Evolutionary conservation across 768 basidiomycete genomes (phyloP).

Genomic region (Lactarius vividus): DNA sequence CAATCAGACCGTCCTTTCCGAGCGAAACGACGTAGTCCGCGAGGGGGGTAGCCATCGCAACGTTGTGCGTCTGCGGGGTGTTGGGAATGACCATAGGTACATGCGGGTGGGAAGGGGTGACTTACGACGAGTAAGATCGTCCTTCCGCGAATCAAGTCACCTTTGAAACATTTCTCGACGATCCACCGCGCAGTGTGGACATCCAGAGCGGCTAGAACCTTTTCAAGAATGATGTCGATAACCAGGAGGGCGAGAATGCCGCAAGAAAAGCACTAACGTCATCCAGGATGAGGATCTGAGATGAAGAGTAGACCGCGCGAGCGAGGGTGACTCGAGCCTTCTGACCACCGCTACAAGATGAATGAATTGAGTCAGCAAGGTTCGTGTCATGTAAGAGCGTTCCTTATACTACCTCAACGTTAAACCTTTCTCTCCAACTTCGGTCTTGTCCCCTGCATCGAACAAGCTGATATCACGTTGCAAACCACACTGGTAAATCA

Average conservation of each 20-base stretch:
- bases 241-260: background rate
- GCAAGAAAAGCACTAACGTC: constrained; percentile 46
- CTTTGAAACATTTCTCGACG: constrained; percentile 48
- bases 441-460: constrained; percentile 49
- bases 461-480: constrained; percentile 47
- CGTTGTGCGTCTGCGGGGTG: constrained; percentile 45
- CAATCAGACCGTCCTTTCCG: constrained; percentile 51
- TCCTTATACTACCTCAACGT: constrained; percentile 36
- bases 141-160: constrained; percentile 46
- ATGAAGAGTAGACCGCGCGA: constrained; percentile 55
- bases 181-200: constrained; percentile 53
- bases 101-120: background rate
- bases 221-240: background rate
- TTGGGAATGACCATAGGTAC: background rate
- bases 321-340: constrained; percentile 59
- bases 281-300: constrained; percentile 65
- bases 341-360: constrained; percentile 47
- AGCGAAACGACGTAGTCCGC: constrained; percentile 58
- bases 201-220: constrained; percentile 50
- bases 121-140: constrained; percentile 53
- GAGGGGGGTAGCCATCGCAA: constrained; percentile 51
- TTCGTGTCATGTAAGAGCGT: background rate
- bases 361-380: background rate
- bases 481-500: constrained; percentile 28
- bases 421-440: constrained; percentile 58